Base-by-base conservation (phyloP, 2,329 filamentous ascomycete genomes). In the Diaporthe sp. region DNA sequence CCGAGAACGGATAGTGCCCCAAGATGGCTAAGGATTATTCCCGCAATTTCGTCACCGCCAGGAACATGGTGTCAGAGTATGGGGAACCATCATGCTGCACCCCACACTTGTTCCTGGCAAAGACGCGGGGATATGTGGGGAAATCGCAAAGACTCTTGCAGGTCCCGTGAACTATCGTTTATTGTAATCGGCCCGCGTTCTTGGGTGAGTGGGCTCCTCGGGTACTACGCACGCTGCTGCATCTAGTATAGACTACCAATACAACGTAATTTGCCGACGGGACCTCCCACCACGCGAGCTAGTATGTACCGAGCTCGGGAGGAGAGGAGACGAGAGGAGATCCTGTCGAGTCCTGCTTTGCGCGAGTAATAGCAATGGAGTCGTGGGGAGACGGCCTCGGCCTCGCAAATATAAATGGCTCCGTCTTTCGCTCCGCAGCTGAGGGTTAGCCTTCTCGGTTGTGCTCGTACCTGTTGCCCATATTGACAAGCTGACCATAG, bases 121-220 rank as follows among this genome's bases (percentile, higher is more conserved):
- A 32, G 63, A 63, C 70, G 70, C 56, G 70, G 70, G 70, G 56
- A 55, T 71, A 27, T 71, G 47, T 71, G 70, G 56, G 56, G 70
- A 63, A 59, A 61, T 2, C 13, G 42, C 12, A 30, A 61, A 39
- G 19, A 37, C 10, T 47, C 58, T 53, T 63, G 32, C 25, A 39
- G 53, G 69, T 71, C 56, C 47, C 44, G 44, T 63, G 69, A 71
- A 47, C 39, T 32, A 44, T 42, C 27, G 55, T 9, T 32, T 30
- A 27, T 5, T 50, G 42, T 53, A 71, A 71, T 71, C 69, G 56
- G 69, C n/a, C 55, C 55, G 55, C 42, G 42, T 22, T 71, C 22
- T 71, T 17, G 17, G 19, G 25, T 61, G 55, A 47, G 61, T 37
- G 42, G 30, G 32, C 69, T 63, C 35, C 32, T 44, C 32, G n/a